Evolutionary conservation across 1,284 basidiomycete species (phyloP).

Genomic region (Caloboletus firmus): DNA sequence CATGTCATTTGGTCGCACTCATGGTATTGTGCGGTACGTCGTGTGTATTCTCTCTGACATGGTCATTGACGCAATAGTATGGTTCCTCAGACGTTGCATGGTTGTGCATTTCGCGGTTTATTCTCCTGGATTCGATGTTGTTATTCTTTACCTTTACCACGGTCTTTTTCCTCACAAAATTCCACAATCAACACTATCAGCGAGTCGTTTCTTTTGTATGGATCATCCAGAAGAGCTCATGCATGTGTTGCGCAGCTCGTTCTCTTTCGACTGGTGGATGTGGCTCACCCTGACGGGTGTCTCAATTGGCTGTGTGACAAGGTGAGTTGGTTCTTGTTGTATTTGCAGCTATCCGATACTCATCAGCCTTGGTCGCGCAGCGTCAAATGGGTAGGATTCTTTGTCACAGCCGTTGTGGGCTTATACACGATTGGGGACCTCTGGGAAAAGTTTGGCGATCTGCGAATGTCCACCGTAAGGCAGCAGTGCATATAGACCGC

Average conservation of each 20-base stretch:
- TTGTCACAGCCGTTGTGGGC: slow-evolving; percentile 92
- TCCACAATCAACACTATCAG: slow-evolving; percentile 95
- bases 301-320: slow-evolving; percentile 94
- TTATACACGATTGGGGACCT: slow-evolving; percentile 97
- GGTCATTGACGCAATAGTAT: neutral
- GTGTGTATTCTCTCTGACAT: neutral
- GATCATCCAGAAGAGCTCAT: slow-evolving; percentile 2
- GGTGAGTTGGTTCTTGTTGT: slow-evolving; percentile 43
- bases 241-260: slow-evolving; percentile 55
- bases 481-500: slow-evolving; percentile 11
- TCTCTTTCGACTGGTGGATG: slow-evolving; percentile 95
- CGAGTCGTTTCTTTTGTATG: slow-evolving; percentile 35
- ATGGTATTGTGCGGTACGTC: slow-evolving; percentile 90
- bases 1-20: slow-evolving; percentile 88
- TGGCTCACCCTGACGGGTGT: slow-evolving; percentile 91
- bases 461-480: slow-evolving; percentile 85
- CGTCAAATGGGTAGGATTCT: slow-evolving; percentile 96
- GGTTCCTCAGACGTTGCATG: slow-evolving; percentile 80
- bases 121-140: slow-evolving; percentile 96
- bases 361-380: slow-evolving; percentile 40
- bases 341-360: neutral
- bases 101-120: slow-evolving; percentile 95
- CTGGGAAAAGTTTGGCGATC: slow-evolving; percentile 98
- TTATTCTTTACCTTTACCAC: slow-evolving; percentile 98
- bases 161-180: slow-evolving; percentile 92